phyloP scores from a whole-genome alignment of 495 filamentous ascomycete genomes.

The Bacidia gigantensis region DNA sequence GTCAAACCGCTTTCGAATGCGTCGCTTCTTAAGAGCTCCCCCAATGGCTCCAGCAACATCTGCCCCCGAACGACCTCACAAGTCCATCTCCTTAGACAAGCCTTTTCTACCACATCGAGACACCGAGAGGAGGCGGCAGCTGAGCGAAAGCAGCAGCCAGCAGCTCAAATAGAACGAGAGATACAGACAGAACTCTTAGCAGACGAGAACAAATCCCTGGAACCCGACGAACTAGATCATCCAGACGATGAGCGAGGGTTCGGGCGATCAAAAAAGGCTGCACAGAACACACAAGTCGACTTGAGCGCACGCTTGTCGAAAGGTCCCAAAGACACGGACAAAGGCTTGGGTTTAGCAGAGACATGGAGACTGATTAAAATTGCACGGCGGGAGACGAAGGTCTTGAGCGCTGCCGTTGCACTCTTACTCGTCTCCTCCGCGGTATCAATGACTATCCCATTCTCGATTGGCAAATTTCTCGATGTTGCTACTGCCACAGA shows the following conservation, averaged over 20 bases:
- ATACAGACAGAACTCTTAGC: not conserved
- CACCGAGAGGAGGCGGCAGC: slow-evolving; percentile 5
- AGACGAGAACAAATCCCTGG: slow-evolving; percentile 10
- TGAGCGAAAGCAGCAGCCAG: not conserved
- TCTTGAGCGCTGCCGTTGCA: slow-evolving; percentile 65
- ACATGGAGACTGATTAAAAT: slow-evolving; percentile 82
- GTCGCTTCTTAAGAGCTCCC: not conserved
- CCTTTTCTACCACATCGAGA: slow-evolving; percentile 10
- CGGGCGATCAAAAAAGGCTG: slow-evolving; percentile 60
- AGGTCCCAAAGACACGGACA: slow-evolving; percentile 50
- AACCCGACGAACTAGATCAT: slow-evolving; percentile 26
- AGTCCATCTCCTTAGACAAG: slow-evolving; percentile 1
- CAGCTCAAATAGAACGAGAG: not conserved
- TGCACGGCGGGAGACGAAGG: slow-evolving; percentile 67
- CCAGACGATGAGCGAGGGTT: slow-evolving; percentile 47
- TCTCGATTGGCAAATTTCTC: slow-evolving; percentile 89
- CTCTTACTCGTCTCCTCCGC: slow-evolving; percentile 75
- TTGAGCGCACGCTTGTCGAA: slow-evolving; percentile 74
- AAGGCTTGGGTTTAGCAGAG: slow-evolving; percentile 55
- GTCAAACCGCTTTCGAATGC: not conserved
- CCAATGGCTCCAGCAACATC: not conserved
- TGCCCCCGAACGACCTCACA: not conserved
- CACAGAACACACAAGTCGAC: slow-evolving; percentile 80
- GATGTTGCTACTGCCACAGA: slow-evolving; percentile 53
- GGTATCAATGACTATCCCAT: slow-evolving; percentile 89